Base-by-base conservation (phyloP, 2,329 filamentous ascomycete species). In the Knoxdaviesia proteae region DNA sequence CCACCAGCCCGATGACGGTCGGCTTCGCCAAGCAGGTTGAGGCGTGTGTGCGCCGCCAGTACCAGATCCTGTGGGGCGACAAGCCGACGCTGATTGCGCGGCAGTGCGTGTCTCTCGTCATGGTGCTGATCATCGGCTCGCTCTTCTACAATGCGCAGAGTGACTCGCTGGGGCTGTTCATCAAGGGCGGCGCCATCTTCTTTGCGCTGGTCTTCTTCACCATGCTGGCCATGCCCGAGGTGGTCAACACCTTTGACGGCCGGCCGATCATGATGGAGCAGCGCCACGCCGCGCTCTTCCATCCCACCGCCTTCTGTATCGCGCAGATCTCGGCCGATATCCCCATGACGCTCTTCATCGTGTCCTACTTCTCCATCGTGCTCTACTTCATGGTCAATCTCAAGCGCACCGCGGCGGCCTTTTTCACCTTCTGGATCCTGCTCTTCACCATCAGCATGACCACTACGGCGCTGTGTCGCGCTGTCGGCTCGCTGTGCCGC, bases 331-430 rank as follows among this genome's bases (percentile, higher is more conserved):
- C 66, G 0, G 63, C 71, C 5, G 63, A 77, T 42, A 59, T 77
- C 8, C 67, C 72, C 0, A 60, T 77, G 4, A 50, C 75, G 1
- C 43, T 74, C 0, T 64, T 76, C 47, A 76, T 80, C 49, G 61
- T 78, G 10, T 63, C 66, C 0, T 56, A 51, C 1, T 81, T 80
- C 48, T 61, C 65, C 2, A 5, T 81, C 0, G 61, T 75, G 0
- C 47, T 75, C 0, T 80, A 80, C 56, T 80, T 76, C 48, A 76
- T 79, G 73, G 67, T 68, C 9, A 69, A 69, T 0, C 56, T 79
- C 30, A 67, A 63, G 5, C 53, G 54, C 37, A 57, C 60, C 0
- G 73, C 74, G 0, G 60, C 52, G 0, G 57, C 62, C 0, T 80
- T 78, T 58, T 77, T 80, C 50, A 77, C 72, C 0, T 77, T 67